phyloP scores from a whole-genome alignment of 1,284 basidiomycete genomes.

The Waitea zeae region DNA sequence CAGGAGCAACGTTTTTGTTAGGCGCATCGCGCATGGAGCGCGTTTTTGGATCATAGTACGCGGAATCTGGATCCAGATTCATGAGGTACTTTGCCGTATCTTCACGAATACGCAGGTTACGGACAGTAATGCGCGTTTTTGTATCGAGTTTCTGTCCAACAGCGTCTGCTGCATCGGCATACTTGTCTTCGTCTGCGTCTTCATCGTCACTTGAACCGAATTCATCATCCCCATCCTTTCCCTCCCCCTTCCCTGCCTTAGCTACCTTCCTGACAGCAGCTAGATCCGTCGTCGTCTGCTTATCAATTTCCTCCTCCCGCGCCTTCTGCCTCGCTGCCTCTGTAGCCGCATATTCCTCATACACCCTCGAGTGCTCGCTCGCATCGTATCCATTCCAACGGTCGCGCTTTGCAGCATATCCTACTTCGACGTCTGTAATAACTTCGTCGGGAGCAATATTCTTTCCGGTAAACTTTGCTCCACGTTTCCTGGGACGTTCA shows the following conservation, averaged over 20 bases:
- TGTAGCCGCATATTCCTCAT: constrained; percentile 88
- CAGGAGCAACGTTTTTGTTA: constrained; percentile 52
- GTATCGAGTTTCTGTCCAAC: constrained; percentile 97
- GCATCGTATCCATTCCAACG: constrained; percentile 98
- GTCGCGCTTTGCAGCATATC: constrained; percentile 93
- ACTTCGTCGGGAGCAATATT: constrained; percentile 88
- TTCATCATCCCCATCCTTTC: constrained; percentile 65
- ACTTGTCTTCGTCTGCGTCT: constrained; percentile 90
- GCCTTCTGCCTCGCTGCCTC: constrained; percentile 82
- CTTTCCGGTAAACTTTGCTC: constrained; percentile 85
- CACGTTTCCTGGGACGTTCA: constrained; percentile 90
- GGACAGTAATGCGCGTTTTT: constrained; percentile 94
- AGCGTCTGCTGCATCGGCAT: constrained; percentile 92
- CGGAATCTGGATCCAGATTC: constrained; percentile 89
- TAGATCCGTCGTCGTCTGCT: constrained; percentile 83
- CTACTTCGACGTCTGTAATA: constrained; percentile 62
- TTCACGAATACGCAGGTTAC: constrained; percentile 96
- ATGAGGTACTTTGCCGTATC: constrained; percentile 99
- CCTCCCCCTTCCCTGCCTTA: constrained; percentile 39
- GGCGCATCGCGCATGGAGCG: constrained; percentile 99
- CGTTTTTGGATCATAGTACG: constrained; percentile 99
- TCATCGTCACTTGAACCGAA: constrained; percentile 95
- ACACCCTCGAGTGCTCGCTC: constrained; percentile 67
- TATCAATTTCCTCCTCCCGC: constrained; percentile 94
- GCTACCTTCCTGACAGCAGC: constrained; percentile 34